Base-by-base conservation (phyloP, 176 grass and related monocot species). In the Guadua angustifolia region DNA sequence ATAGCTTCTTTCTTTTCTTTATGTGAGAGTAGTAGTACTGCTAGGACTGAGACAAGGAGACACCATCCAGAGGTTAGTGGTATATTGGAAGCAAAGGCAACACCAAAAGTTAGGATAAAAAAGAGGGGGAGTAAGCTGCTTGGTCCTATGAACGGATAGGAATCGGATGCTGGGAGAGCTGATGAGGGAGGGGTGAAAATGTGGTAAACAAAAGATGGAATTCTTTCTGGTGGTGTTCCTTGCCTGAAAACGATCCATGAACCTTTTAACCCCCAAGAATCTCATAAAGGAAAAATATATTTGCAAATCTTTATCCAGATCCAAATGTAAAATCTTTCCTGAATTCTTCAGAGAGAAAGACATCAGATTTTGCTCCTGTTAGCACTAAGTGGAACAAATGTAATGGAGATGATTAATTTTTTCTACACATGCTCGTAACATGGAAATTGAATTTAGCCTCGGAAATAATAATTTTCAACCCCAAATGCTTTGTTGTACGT, bases 231-330 rank as follows among this genome's bases (percentile, higher is more conserved):
- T 77, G 61, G 24, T 47, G 49, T 35, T 47, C 40, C 38, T 50
- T 45, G 40, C 75, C 79, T 69, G 74, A 79, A 68, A 90, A 90
- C 73, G 83, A 90, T 78, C 24, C 73, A 14, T 62, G 82, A 71
- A 55, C 81, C 74, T 86, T 86, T 90, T 82, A 77, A 35, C 40
- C 57, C 59, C 32, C 67, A 50, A 82, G 79, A 83, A 90, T 86
- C 73, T 82, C 4, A 18, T 29, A 86, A 90, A 4, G 22, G 16
- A 40, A 14, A 64, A 6, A 81, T 33, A 56, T 61, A 53, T 78
- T 78, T 86, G 58, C 14, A 82, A 29, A 67, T 8, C 82, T 81
- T 81, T 89, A 81, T 64, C 53, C 71, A 21, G 82, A 89, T 81
- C 62, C 70, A 44, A 75, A 66, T 15, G 57, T 5, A 49, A 49